Conservation (phyloP, 176 grass and related monocot genomes). For the Cocos nucifera region DNA sequence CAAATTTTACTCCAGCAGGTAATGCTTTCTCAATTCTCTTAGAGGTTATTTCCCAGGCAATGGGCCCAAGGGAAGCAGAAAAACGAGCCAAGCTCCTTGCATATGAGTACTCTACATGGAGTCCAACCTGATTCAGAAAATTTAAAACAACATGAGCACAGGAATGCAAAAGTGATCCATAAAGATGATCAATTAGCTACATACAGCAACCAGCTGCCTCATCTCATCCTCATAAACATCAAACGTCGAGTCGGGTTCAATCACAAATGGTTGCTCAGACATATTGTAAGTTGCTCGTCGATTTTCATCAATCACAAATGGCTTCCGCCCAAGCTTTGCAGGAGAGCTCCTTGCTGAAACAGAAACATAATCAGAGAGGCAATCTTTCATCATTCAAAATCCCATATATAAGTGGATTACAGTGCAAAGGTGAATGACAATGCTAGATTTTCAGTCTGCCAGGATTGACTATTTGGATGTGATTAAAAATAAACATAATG, state of each 20-base stretch:
- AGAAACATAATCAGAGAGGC: slow-evolving; percentile 13
- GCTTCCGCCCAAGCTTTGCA: slow-evolving; percentile 34
- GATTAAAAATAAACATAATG: too few relatives aligned
- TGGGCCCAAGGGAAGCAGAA: slow-evolving; percentile 62
- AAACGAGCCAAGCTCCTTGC: slow-evolving; percentile 89
- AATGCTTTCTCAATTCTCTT: slow-evolving; percentile 64
- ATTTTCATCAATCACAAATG: slow-evolving; percentile 74
- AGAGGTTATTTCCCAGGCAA: slow-evolving; percentile 76
- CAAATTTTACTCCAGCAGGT: slow-evolving; percentile 71
- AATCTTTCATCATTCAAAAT: too few relatives aligned
- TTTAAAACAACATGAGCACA: slow-evolving; percentile 7
- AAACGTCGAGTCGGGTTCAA: slow-evolving; percentile 45
- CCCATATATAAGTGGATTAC: too few relatives aligned
- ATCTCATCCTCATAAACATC: slow-evolving; percentile 41
- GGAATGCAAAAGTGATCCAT: slow-evolving; percentile 2
- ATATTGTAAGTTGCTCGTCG: slow-evolving; percentile 70
- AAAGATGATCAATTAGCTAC: slow-evolving; percentile 5
- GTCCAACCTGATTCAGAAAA: slow-evolving; percentile 59
- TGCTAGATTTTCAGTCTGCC: too few relatives aligned
- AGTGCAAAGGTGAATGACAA: too few relatives aligned
- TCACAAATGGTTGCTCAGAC: slow-evolving; percentile 37
- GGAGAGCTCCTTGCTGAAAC: slow-evolving; percentile 54
- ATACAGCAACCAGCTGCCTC: slow-evolving; percentile 66
- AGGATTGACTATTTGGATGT: too few relatives aligned
- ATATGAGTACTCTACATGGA: slow-evolving; percentile 64